Conservation (phyloP, 2,329 filamentous ascomycete genomes). For the Colletotrichum tanaceti region DNA sequence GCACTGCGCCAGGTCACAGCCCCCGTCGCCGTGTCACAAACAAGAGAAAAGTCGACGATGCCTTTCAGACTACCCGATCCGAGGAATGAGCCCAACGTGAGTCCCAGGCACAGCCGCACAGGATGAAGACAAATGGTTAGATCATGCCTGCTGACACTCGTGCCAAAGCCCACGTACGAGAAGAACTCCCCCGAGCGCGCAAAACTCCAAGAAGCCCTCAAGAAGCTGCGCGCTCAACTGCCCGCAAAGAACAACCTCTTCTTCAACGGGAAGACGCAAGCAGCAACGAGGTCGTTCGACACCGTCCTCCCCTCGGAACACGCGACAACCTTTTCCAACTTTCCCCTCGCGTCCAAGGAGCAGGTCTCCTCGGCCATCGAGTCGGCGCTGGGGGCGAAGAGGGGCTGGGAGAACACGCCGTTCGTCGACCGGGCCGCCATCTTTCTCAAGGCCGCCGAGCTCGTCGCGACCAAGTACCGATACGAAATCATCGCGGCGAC, state of each 20-base stretch:
- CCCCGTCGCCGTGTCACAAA: slow-evolving; percentile 41
- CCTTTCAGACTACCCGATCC: slow-evolving; percentile 49
- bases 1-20: slow-evolving; percentile 36
- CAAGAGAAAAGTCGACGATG: slow-evolving; percentile 44
- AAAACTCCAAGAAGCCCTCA: slow-evolving; percentile 47
- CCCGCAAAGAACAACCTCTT: slow-evolving; percentile 49
- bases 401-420: slow-evolving; percentile 84
- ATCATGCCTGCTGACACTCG: not conserved
- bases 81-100: slow-evolving; percentile 50
- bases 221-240: slow-evolving; percentile 47
- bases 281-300: slow-evolving; percentile 44
- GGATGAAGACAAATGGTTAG: not conserved
- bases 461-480: slow-evolving; percentile 90
- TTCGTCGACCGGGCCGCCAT: slow-evolving; percentile 92
- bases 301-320: slow-evolving; percentile 52
- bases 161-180: slow-evolving; percentile 46
- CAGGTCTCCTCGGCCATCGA: slow-evolving; percentile 73
- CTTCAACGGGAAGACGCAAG: slow-evolving; percentile 47
- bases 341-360: slow-evolving; percentile 48
- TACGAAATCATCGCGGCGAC: slow-evolving; percentile 97
- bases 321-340: slow-evolving; percentile 50
- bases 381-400: slow-evolving; percentile 85
- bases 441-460: slow-evolving; percentile 94
- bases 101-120: slow-evolving; percentile 29
- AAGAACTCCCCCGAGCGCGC: slow-evolving; percentile 48